These are phyloP conservation scores for Hysterangium stoloniferum DNA, from an alignment of 768 basidiomycete species.

Conservation along the genomic window DNA sequence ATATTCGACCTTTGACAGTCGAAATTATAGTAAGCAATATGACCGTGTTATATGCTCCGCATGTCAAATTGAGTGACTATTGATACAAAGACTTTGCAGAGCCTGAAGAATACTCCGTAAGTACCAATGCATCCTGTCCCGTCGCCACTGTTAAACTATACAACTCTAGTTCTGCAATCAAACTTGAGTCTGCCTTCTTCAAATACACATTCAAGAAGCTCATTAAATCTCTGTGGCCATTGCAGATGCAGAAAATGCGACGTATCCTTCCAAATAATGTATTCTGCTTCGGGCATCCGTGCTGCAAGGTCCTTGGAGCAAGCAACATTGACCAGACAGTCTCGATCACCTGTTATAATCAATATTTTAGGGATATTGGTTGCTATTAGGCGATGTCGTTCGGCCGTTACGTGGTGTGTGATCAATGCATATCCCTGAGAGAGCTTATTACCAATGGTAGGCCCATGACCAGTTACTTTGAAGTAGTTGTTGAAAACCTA, in stretches of 20 bases:
- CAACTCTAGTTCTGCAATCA: constrained; percentile 14
- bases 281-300: constrained; percentile 49
- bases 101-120: no score
- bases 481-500: no score
- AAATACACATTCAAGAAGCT: constrained; percentile 47
- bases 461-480: no score
- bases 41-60: no score
- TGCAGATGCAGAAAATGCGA: constrained; percentile 61
- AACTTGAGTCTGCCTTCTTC: constrained; percentile 35
- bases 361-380: constrained; percentile 54
- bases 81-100: no score
- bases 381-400: constrained; percentile 42
- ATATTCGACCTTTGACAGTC: no score
- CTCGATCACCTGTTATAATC: constrained; percentile 60
- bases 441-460: no score
- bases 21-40: no score
- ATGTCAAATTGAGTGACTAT: no score
- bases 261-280: constrained; percentile 47
- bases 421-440: constrained; percentile 67
- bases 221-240: constrained; percentile 41
- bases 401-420: constrained; percentile 50
- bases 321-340: constrained; percentile 44
- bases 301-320: constrained; percentile 47
- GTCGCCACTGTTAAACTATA: no score
- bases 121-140: no score